These are phyloP conservation scores for Xylaria sp. DNA, from an alignment of 2,329 filamentous ascomycete genomes.

Conservation along the genomic window DNA sequence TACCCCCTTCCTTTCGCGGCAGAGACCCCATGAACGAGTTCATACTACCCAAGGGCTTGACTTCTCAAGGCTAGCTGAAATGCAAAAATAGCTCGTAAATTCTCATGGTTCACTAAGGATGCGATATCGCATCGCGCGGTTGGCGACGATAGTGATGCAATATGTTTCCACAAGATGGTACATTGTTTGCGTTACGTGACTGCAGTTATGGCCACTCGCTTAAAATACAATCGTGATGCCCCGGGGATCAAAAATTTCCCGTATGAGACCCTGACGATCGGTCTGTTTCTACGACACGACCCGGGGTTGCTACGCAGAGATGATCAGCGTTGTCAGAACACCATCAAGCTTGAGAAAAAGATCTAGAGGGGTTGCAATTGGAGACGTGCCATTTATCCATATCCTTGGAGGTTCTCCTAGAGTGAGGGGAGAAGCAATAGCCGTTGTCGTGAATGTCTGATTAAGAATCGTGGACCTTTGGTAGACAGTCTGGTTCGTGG, in stretches of 20 bases:
- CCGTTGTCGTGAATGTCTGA: constrained; percentile 7
- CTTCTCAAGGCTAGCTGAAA: not conserved
- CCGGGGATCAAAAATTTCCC: constrained; percentile 8
- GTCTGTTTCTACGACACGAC: not conserved
- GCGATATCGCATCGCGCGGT: constrained; percentile 4
- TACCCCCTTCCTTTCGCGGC: not conserved
- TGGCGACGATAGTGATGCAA: constrained; percentile 7
- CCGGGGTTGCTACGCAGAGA: constrained; percentile 12
- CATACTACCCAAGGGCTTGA: not conserved
- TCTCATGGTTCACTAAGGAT: not conserved
- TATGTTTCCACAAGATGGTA: constrained; percentile 3
- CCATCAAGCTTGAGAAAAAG: constrained; percentile 12
- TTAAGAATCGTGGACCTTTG: not conserved
- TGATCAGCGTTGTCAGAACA: constrained; percentile 15
- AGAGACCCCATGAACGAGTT: constrained; percentile 8
- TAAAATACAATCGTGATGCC: constrained; percentile 7
- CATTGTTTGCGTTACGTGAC: constrained; percentile 14
- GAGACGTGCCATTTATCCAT: constrained; percentile 34
- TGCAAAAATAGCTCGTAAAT: not conserved
- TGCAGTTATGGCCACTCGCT: constrained; percentile 2
- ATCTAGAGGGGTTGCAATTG: constrained; percentile 29
- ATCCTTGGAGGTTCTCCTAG: constrained; percentile 4
- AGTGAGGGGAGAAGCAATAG: constrained; percentile 10
- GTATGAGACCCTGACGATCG: constrained; percentile 24
- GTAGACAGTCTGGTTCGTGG: not conserved